A percentile compares a stretch with the other conserved stretches of the same genome.
Evolutionary conservation across 2,329 filamentous ascomycete species (phyloP).

Genomic region (Aureobasidium sp.): DNA sequence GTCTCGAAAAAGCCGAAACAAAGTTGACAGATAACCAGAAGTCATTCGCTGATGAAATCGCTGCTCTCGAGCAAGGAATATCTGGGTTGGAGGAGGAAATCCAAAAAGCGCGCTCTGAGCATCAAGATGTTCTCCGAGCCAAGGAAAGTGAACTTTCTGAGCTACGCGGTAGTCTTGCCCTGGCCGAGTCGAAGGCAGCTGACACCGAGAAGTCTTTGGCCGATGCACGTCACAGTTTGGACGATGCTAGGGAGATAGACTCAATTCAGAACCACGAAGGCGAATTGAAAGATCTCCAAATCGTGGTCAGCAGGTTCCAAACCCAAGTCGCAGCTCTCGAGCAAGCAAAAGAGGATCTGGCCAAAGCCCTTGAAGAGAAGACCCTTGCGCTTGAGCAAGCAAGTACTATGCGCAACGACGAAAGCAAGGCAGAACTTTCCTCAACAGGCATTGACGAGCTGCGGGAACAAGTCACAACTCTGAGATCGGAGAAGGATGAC

Average conservation of each 20-base stretch:
- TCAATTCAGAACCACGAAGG: background rate
- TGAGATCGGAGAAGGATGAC: background rate
- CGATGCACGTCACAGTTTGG: background rate
- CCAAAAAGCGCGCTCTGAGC: background rate
- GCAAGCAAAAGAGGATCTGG: background rate
- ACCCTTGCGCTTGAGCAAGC: background rate
- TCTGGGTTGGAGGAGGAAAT: background rate
- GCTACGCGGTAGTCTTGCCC: background rate
- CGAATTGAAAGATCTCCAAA: background rate
- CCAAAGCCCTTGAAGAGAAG: background rate
- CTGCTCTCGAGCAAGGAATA: background rate
- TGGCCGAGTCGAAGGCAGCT: background rate
- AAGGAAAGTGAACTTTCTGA: constrained; percentile 15
- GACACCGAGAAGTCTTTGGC: background rate
- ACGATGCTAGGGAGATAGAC: background rate
- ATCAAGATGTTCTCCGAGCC: background rate
- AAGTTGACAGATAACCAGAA: background rate
- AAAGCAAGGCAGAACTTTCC: background rate
- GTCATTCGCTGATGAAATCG: background rate
- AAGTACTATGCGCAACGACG: too few relatives aligned
- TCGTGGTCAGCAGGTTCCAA: constrained; percentile 1
- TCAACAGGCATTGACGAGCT: background rate
- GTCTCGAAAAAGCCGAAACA: background rate
- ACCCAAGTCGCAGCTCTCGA: constrained; percentile 2
- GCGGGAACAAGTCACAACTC: background rate